Conservation (phyloP, 2,329 filamentous ascomycete genomes). For the Arachnopeziza araneosa region DNA sequence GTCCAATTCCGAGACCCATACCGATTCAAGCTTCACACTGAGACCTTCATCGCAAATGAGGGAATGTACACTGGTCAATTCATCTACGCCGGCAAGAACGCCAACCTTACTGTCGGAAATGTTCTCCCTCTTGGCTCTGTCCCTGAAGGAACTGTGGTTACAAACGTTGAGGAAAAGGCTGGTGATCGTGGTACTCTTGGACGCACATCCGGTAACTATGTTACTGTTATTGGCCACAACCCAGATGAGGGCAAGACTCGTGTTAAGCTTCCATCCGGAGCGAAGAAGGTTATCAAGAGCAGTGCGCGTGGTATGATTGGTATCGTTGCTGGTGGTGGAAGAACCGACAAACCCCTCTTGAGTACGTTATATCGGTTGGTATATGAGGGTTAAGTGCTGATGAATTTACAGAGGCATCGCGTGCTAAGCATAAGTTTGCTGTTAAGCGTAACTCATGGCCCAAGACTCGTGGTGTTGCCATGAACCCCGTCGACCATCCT, state of each 20-base stretch:
- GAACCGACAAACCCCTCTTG: conserved; percentile 98
- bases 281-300: conserved; percentile 98
- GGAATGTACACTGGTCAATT: conserved; percentile 99
- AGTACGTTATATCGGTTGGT: conserved; percentile 51
- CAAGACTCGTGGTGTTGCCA: conserved; percentile 99
- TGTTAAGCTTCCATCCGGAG: conserved; percentile 97
- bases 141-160: conserved; percentile 98
- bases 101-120: conserved; percentile 94
- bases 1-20: conserved; percentile 90
- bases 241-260: conserved; percentile 99
- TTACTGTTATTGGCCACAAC: conserved; percentile 97
- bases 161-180: conserved; percentile 98
- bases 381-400: conserved; percentile 35
- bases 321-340: conserved; percentile 97
- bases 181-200: conserved; percentile 95
- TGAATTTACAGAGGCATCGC: conserved; percentile 75
- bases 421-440: conserved; percentile 99
- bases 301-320: conserved; percentile 95
- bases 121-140: conserved; percentile 89
- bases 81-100: conserved; percentile 99
- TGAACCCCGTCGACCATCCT: conserved; percentile 99
- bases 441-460: conserved; percentile 99
- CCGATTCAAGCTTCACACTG: conserved; percentile 93
- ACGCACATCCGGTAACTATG: conserved; percentile 98
- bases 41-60: conserved; percentile 99